Evolutionary conservation across 371 early-diverging fungal genomes (phyloP), one percentile per base, ranked within the genome.

Genomic region (Mucor mucedo): DNA sequence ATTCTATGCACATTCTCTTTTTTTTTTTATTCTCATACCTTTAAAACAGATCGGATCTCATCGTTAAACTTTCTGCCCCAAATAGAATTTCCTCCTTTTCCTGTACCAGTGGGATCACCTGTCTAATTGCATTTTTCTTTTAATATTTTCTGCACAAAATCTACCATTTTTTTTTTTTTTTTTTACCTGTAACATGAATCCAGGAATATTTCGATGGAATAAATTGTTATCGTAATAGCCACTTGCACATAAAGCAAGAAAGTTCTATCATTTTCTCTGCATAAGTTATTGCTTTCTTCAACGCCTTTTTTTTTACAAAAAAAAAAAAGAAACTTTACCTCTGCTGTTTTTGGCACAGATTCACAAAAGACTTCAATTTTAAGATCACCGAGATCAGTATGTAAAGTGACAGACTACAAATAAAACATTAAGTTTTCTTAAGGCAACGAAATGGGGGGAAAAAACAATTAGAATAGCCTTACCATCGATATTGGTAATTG

Each of bases 301-400:
- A 9, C 11, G 11, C 13, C n/a, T 13, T 45, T 3, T n/a, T 13
- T n/a, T 6, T 45, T 13, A 40, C 1, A 27, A 44, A 52, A 41
- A 21, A 21, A 21, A 21, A 21, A 21, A 21, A 21, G 21, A 35
- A 35, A 35, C 4, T 8, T 53, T 84, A 91, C 93, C 80, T 95
- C 95, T 13, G 92, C 88, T 4, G 96, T 83, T 52, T 83, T 88
- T 13, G 96, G 96, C 3, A 90, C 91, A 7, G 91, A 86, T 68
- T 91, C 90, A 66, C 91, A 92, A 71, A 90, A 89, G 28, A 93
- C 73, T 77, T 92, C 92, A 21, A 93, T 84, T 71, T 97, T 96
- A 39, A 97, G 72, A 78, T 96, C 96, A 9, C 98, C 98, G 21
- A 94, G 84, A 81, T 93, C 93, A 14, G 98, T 97, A 65, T 89